Evolutionary conservation across 805 yeast species (phyloP), one percentile per base, ranked within the genome.

Genomic region (Saturnispora mendoncae): DNA sequence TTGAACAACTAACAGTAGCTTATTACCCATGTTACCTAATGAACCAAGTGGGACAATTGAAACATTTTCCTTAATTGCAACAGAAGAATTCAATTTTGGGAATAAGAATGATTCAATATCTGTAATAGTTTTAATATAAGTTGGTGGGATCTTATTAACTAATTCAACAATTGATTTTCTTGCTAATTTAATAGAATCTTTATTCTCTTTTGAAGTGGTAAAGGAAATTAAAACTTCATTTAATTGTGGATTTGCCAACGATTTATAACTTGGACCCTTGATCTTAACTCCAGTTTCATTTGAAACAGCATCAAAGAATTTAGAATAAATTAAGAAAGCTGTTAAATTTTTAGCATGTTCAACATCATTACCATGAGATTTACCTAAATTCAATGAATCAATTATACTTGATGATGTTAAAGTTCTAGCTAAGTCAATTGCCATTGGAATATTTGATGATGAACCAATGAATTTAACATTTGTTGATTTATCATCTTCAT

Each of bases 331-430:
- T 50, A 92, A 80, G 58, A 69, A 84, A 10, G 80, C 69, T 33
- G 86, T 80, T 43, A 92, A 68, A 31, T 78, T 72, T 46, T 76
- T 74, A 8, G 95, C 96, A 54, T 92, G 97, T 14, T 66, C 58
- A 40, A 74, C 56, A 55, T 84, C 76, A 49, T 83, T 84, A 54
- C 86, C 84, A 59, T 92, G 97, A 24, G 97, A 95, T 61, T 75
- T 80, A 9, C 94, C 78, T 60, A 92, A 79, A 53, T 87, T 95
- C 55, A 92, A 69, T 27, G 76, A 64, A 49, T 79, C 86, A 31
- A 80, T 74, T 43, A 70, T 66, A 56, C 70, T 76, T 42, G 74
- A 69, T 36, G 77, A 66, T 26, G 92, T 74, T 32, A 76, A 67
- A 37, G 68, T 57, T 58, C 78, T 73, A 13, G 90, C 84, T 45